Percentiles rank a stretch among this genome's conserved stretches.
These are phyloP conservation scores for Cyclocybe aegerita DNA, from an alignment of 768 basidiomycete species.

Conservation along the genomic window DNA sequence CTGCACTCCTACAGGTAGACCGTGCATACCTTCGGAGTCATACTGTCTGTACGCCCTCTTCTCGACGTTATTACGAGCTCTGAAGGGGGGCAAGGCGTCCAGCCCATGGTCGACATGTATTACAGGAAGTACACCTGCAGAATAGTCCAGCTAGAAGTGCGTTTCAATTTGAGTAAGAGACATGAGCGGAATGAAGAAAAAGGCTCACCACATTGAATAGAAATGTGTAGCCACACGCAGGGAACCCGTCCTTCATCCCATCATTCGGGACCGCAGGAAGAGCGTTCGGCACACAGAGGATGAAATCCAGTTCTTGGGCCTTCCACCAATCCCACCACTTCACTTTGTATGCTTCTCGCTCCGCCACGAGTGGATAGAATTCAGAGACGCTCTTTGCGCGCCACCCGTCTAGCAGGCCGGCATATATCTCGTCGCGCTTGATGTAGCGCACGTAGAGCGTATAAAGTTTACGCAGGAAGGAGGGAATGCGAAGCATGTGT, in stretches of 20 bases:
- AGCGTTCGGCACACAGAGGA: conserved; percentile 58
- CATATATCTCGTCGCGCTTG: conserved; percentile 50
- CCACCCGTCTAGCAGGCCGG: conserved; percentile 49
- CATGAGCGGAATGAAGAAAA: neutral
- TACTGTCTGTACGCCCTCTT: conserved; percentile 49
- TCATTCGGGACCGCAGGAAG: conserved; percentile 54
- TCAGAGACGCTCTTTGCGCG: conserved; percentile 43
- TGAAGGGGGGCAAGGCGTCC: conserved; percentile 40
- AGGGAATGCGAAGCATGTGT: conserved; percentile 44
- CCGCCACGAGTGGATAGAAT: conserved; percentile 45
- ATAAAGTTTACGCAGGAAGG: conserved; percentile 45
- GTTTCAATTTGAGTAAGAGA: neutral
- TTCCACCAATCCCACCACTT: conserved; percentile 43
- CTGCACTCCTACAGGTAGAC: conserved; percentile 62
- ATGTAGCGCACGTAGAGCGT: conserved; percentile 53
- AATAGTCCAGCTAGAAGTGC: conserved; percentile 28
- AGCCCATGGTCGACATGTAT: conserved; percentile 45
- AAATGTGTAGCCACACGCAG: conserved; percentile 58
- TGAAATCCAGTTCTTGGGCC: conserved; percentile 49
- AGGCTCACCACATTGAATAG: conserved; percentile 57
- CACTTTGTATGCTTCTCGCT: conserved; percentile 42
- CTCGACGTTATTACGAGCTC: conserved; percentile 42
- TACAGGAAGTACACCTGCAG: conserved; percentile 60
- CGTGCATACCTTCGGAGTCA: conserved; percentile 50
- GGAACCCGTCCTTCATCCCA: conserved; percentile 51